These are phyloP conservation scores for Cryomyces antarcticus DNA, from an alignment of 495 filamentous ascomycete species.

Conservation along the genomic window DNA sequence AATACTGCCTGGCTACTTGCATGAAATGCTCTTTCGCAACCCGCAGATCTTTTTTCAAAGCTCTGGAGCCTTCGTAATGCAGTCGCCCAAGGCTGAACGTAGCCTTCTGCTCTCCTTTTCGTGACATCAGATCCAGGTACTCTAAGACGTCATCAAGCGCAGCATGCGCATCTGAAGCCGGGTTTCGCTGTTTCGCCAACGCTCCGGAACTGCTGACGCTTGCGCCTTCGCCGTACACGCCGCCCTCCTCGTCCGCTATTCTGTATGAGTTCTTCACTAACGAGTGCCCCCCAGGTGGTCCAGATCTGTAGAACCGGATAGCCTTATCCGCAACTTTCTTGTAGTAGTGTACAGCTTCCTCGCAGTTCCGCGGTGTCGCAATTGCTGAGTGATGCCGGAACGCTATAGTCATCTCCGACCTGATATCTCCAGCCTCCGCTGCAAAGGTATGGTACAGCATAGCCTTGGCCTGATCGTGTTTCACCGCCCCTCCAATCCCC, in stretches of 20 bases:
- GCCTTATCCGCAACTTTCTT: constrained; percentile 88
- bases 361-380: constrained; percentile 66
- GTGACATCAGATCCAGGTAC: constrained; percentile 81
- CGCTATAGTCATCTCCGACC: constrained; percentile 84
- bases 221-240: constrained; percentile 87
- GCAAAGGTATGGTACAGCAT: constrained; percentile 90
- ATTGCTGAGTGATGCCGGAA: constrained; percentile 77
- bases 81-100: constrained; percentile 76
- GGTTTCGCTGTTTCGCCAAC: constrained; percentile 52
- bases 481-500: constrained; percentile 63
- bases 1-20: constrained; percentile 65
- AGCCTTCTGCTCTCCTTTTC: constrained; percentile 82
- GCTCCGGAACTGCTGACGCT: constrained; percentile 77
- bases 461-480: constrained; percentile 79
- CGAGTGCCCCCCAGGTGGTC: constrained; percentile 74
- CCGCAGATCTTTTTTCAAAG: constrained; percentile 48
- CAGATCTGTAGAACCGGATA: constrained; percentile 62
- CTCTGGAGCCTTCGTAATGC: constrained; percentile 73
- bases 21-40: constrained; percentile 69
- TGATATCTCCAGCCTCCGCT: constrained; percentile 61
- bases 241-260: constrained; percentile 73
- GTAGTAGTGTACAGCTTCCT: constrained; percentile 70
- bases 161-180: constrained; percentile 53
- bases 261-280: constrained; percentile 56
- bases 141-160: constrained; percentile 86